Conservation (phyloP, 305 asterid species). For the Fraxinus baroniana region DNA sequence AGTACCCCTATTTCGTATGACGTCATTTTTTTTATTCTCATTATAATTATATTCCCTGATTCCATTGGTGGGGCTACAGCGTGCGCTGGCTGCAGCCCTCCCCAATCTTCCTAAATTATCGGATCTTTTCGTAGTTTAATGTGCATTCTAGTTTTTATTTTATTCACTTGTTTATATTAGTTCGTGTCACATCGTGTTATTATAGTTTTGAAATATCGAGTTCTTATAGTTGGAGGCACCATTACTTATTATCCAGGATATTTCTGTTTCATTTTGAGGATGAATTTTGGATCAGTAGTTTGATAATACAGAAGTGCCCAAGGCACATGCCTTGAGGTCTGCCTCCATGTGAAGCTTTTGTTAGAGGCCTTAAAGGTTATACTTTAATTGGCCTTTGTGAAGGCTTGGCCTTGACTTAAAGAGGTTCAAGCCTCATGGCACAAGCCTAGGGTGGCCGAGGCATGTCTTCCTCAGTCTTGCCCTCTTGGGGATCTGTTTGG, state of each 20-base stretch:
- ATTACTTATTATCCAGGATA: not conserved
- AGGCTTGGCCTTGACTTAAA: not conserved
- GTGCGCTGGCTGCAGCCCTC: not conserved
- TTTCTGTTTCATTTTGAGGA: not conserved
- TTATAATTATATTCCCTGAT: not conserved
- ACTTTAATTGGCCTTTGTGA: not conserved
- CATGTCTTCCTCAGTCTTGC: not conserved
- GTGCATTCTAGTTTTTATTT: not conserved
- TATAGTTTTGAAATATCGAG: not conserved
- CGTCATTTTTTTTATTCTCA: not conserved
- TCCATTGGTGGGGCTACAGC: not conserved
- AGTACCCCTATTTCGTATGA: not conserved
- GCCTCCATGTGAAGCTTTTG: not conserved
- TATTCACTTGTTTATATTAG: not conserved
- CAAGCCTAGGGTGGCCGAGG: not conserved
- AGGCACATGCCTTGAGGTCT: not conserved
- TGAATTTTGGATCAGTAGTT: not conserved
- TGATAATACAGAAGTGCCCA: not conserved
- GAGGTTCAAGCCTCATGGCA: not conserved
- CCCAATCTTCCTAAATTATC: not conserved
- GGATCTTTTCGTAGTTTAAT: not conserved
- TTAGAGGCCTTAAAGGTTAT: not conserved
- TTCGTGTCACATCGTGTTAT: not conserved
- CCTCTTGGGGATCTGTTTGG: not conserved
- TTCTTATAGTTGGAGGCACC: not conserved